Base-by-base conservation (phyloP, 257 asterid species). In the Solanum chilense region DNA sequence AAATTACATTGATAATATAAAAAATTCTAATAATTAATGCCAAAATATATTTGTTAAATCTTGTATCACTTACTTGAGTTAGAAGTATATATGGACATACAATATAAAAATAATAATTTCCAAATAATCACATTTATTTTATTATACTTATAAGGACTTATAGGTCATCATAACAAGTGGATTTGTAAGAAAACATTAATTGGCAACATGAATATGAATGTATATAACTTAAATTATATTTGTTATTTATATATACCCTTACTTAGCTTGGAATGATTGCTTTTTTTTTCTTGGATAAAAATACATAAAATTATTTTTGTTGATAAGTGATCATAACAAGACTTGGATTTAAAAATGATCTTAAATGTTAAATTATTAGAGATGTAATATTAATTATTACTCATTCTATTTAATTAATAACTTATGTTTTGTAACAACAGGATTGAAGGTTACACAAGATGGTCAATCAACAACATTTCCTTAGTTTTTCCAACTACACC, bases 391-490 rank as follows among this genome's bases (percentile, higher is more conserved):
- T 35, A 56, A 1, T 56, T 73, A 2, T 35, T 20, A 71, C 56
- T 47, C 56, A 47, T 47, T 71, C 35, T 33, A 71, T 9, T 73
- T 35, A 20, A 71, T 18, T 33, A 33, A 33, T 21, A 20, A 9
- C n/a, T 6, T 41, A 12, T 77, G 9, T 25, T 23, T 64, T 77
- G 27, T 16, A 15, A 78, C 64, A 44, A 78, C 44, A 77, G 35
- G 37, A 90, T 96, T 25, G 88, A 93, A 49, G 99, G 99, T 1
- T 82, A 88, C 85, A 92, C 88, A 2, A 94, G 89, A 25, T 96
- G 99, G 99, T 87, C 99, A 11, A 91, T 96, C 89, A 96, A 96
- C 90, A 96, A 96, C 29, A 89, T 94, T 4, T 96, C 99, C 0
- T 42, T 95, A 42, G 76, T 49, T 85, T 92, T 96, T 6, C 98